phyloP scores from a whole-genome alignment of 2,329 filamentous ascomycete genomes.

The Diaporthe aspalathi region DNA sequence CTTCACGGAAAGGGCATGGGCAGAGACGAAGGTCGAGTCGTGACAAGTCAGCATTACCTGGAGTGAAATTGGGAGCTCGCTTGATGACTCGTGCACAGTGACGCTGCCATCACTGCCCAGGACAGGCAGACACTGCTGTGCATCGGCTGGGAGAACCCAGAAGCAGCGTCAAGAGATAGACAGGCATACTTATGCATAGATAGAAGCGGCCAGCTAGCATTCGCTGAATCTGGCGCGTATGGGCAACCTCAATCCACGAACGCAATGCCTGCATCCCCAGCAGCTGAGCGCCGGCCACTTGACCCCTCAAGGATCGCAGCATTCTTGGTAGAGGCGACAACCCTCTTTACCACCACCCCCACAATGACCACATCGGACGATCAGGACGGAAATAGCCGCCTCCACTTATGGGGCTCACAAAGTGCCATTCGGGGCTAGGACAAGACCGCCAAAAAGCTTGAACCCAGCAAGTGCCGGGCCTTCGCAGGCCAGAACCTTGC shows the following conservation, averaged over 20 bases:
- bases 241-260: background rate
- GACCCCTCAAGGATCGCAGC: background rate
- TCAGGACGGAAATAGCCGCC: background rate
- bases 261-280: background rate
- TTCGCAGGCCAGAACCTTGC: background rate
- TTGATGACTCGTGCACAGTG: background rate
- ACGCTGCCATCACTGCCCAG: background rate
- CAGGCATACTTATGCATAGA: background rate
- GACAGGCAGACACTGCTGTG: background rate
- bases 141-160: background rate
- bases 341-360: background rate
- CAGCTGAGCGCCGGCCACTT: background rate
- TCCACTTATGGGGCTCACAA: background rate
- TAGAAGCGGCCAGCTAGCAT: background rate
- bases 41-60: background rate
- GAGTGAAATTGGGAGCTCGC: background rate
- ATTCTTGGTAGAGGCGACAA: background rate
- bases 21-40: background rate
- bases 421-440: background rate
- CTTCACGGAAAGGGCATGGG: background rate
- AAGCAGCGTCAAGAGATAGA: background rate
- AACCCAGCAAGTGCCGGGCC: slow-evolving; percentile 1
- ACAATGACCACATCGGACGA: background rate
- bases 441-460: background rate
- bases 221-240: background rate